phyloP scores from a whole-genome alignment of 2,329 filamentous ascomycete species.

The Huntiella savannae region DNA sequence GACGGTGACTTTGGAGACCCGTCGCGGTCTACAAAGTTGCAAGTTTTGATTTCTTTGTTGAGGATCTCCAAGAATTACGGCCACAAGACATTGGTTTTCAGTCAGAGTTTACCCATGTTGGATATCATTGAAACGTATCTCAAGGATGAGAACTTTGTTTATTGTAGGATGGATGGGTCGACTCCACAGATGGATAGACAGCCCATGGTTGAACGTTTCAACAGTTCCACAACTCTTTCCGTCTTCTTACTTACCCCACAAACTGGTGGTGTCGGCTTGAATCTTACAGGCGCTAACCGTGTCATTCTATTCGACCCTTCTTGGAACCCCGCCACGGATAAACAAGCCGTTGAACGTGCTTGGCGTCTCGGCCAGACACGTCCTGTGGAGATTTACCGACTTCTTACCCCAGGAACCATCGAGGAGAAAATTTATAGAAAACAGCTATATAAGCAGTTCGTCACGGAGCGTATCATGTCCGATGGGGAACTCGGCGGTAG shows the following conservation, averaged over 20 bases:
- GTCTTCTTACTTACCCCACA: slow-evolving; percentile 91
- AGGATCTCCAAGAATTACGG: slow-evolving; percentile 77
- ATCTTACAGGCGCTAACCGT: slow-evolving; percentile 81
- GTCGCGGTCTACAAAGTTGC: slow-evolving; percentile 81
- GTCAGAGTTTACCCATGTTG: slow-evolving; percentile 86
- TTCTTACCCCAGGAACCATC: slow-evolving; percentile 97
- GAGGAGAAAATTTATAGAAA: slow-evolving; percentile 99
- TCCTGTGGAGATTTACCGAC: slow-evolving; percentile 84
- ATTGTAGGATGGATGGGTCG: slow-evolving; percentile 80
- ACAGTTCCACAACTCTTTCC: slow-evolving; percentile 57
- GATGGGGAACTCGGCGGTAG: slow-evolving; percentile 86
- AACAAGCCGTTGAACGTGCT: slow-evolving; percentile 85
- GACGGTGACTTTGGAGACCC: slow-evolving; percentile 48
- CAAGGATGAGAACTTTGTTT: slow-evolving; percentile 48
- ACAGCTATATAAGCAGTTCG: slow-evolving; percentile 95
- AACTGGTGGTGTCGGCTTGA: slow-evolving; percentile 83
- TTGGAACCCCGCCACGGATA: slow-evolving; percentile 94
- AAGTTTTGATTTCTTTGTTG: slow-evolving; percentile 73
- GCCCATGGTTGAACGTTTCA: slow-evolving; percentile 79
- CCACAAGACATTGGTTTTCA: slow-evolving; percentile 85
- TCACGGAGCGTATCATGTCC: slow-evolving; percentile 88
- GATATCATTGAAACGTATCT: slow-evolving; percentile 82
- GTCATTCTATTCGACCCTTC: slow-evolving; percentile 98
- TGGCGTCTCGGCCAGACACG: slow-evolving; percentile 92
- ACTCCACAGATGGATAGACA: slow-evolving; percentile 83